Base-by-base conservation (phyloP, 805 yeast species). In the Limtongozyma cylindracea region DNA sequence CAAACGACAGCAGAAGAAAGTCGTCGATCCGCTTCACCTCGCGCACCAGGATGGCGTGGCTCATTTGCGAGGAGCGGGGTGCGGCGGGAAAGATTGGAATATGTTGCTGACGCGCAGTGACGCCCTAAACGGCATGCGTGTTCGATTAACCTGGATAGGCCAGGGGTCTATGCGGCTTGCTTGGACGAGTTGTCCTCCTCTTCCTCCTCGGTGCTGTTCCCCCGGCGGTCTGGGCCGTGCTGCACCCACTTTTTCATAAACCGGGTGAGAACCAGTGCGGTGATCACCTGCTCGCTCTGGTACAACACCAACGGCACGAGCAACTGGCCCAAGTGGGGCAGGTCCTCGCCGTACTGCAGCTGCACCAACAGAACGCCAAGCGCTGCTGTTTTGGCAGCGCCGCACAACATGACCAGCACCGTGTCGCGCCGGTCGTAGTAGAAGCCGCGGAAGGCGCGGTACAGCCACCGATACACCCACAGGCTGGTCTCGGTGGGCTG, bases 381-480 rank as follows among this genome's bases (percentile, higher is more conserved):
- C 0, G 93, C 93, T 0, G 91, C 93, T 1, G 93, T 78, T 41
- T 78, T 80, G 2, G 94, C 92, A 4, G 91, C 84, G 8, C 91
- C 92, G 43, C 92, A 76, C 27, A 77, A 55, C 71, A 78, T 59
- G 22, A 80, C 58, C 8, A 82, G 56, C 17, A 76, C 74, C 0
- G 92, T 62, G 35, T 80, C 92, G 23, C 49, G 41, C 31, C 68
- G 60, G 33, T 55, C 53, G 41, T 72, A 72, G 41, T 70, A 72
- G 33, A 73, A 76, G 2, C 84, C 84, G 24, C 53, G 40, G 26
- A 65, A 42, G 2, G 53, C 15, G 20, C 39, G 41, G 37, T 64
- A 59, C 12, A 49, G 27, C 30, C 40, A 43, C 5, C 31, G 52
- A 33, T 74, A 73, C 0, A 41, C 4, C 16, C 20, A 45, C 2